Percentiles rank a stretch among this genome's conserved stretches.
phyloP scores from a whole-genome alignment of 306 rosid species.

The Begonia masoniana region DNA sequence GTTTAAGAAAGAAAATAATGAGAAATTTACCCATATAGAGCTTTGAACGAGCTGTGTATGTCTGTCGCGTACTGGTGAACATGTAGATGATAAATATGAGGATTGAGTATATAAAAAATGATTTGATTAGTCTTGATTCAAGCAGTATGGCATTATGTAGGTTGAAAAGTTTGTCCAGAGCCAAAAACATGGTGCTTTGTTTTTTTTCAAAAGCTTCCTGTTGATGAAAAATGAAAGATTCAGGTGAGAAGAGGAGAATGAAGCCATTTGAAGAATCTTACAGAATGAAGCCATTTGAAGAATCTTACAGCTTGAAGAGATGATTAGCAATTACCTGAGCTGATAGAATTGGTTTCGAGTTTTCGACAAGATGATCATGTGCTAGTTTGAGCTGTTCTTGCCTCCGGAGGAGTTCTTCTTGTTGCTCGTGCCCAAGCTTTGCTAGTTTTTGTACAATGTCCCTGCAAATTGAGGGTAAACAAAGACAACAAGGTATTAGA shows the following conservation, averaged over 20 bases:
- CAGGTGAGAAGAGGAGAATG: background rate
- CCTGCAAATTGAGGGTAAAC: slow-evolving; percentile 16
- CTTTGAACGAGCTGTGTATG: slow-evolving; percentile 58
- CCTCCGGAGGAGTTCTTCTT: slow-evolving; percentile 47
- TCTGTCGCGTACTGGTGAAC: slow-evolving; percentile 79
- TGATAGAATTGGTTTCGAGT: slow-evolving; percentile 46
- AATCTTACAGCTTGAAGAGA: background rate
- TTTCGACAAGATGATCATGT: slow-evolving; percentile 65
- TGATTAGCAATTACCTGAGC: slow-evolving; percentile 43
- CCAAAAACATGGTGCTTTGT: slow-evolving; percentile 70
- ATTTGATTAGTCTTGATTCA: slow-evolving; percentile 63
- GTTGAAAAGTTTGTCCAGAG: slow-evolving; percentile 55
- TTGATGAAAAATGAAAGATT: background rate
- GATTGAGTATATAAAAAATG: slow-evolving; percentile 44
- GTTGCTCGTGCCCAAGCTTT: slow-evolving; percentile 56
- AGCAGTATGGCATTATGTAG: slow-evolving; percentile 70
- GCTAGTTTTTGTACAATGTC: slow-evolving; percentile 32
- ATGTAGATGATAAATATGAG: slow-evolving; percentile 52
- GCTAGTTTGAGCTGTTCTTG: slow-evolving; percentile 44
- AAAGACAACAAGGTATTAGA: too few relatives aligned
- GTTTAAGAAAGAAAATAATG: background rate
- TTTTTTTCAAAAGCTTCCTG: slow-evolving; percentile 73
- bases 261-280: too few relatives aligned
- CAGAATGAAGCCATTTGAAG: background rate
- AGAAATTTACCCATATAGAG: slow-evolving; percentile 45